Evolutionary conservation across 2,329 filamentous ascomycete species (phyloP).

Genomic region (Epichloe baconii): DNA sequence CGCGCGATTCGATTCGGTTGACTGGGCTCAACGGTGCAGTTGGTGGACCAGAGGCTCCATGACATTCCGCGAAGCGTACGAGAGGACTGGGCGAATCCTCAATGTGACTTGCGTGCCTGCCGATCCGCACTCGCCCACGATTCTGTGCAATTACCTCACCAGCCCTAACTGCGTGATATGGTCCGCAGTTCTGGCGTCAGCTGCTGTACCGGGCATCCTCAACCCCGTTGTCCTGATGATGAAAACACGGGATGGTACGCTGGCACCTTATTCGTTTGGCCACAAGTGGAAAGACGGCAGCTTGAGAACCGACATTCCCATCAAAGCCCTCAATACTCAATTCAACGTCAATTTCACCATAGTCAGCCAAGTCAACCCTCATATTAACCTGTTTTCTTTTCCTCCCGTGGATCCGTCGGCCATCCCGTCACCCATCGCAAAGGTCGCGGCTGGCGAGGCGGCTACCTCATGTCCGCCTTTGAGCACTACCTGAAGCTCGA

Average conservation of each 20-base stretch:
- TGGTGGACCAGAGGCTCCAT: slow-evolving; percentile 90
- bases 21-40: slow-evolving; percentile 73
- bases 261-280: slow-evolving; percentile 88
- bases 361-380: slow-evolving; percentile 79
- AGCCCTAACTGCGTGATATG: slow-evolving; percentile 96
- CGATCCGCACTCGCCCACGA: slow-evolving; percentile 83
- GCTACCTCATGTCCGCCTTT: slow-evolving; percentile 80
- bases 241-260: slow-evolving; percentile 62
- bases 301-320: slow-evolving; percentile 84
- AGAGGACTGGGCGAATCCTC: slow-evolving; percentile 82
- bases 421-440: slow-evolving; percentile 87
- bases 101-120: slow-evolving; percentile 95
- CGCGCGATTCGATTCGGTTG: slow-evolving; percentile 82
- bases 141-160: slow-evolving; percentile 90
- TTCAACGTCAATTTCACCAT: slow-evolving; percentile 99
- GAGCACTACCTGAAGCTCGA: slow-evolving; percentile 96
- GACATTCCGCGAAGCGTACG: slow-evolving; percentile 90
- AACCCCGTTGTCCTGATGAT: slow-evolving; percentile 92
- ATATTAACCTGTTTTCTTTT: slow-evolving; percentile 99
- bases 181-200: slow-evolving; percentile 90
- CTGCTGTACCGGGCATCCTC: slow-evolving; percentile 87
- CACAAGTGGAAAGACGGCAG: slow-evolving; percentile 99
- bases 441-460: slow-evolving; percentile 89
- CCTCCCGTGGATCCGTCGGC: slow-evolving; percentile 79
- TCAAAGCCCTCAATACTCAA: slow-evolving; percentile 86